Evolutionary conservation across 495 filamentous ascomycete species (phyloP).

Genomic region (Penicillium parvum): DNA sequence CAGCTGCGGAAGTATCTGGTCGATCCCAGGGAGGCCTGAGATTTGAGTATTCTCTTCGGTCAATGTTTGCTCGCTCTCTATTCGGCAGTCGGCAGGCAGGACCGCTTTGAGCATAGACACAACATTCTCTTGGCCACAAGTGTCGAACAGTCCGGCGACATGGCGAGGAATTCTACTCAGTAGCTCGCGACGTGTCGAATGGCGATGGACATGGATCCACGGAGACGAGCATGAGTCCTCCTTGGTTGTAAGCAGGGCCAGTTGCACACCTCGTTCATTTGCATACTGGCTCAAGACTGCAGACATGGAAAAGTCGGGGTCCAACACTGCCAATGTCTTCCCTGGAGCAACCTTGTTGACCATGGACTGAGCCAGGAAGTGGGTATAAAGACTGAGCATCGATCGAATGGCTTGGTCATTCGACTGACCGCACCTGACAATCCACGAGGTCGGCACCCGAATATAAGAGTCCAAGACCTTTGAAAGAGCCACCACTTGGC

Average conservation of each 20-base stretch:
- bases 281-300: constrained; percentile 15
- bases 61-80: constrained; percentile 12
- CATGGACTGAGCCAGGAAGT: constrained; percentile 16
- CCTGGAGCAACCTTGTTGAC: constrained; percentile 7
- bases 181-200: constrained; percentile 11
- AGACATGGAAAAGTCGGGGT: constrained; percentile 17
- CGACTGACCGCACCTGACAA: constrained; percentile 3
- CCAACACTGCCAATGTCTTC: constrained; percentile 11
- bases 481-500: constrained; percentile 9
- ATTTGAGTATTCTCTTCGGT: background rate
- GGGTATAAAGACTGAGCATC: constrained; percentile 14
- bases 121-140: constrained; percentile 3
- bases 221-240: constrained; percentile 8
- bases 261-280: constrained; percentile 7
- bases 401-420: constrained; percentile 2
- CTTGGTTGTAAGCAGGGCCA: constrained; percentile 18
- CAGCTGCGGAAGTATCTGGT: constrained; percentile 3
- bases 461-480: constrained; percentile 11
- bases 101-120: background rate
- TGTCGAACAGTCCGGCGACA: constrained; percentile 12
- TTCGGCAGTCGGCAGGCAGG: constrained; percentile 8
- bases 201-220: constrained; percentile 18
- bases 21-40: background rate
- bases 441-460: constrained; percentile 9
- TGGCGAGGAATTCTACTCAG: constrained; percentile 9